A percentile compares a stretch with the other conserved stretches of the same genome.
Evolutionary conservation across 202 grass and related monocot species (phyloP).

Genomic region (Elaeis oleifera): DNA sequence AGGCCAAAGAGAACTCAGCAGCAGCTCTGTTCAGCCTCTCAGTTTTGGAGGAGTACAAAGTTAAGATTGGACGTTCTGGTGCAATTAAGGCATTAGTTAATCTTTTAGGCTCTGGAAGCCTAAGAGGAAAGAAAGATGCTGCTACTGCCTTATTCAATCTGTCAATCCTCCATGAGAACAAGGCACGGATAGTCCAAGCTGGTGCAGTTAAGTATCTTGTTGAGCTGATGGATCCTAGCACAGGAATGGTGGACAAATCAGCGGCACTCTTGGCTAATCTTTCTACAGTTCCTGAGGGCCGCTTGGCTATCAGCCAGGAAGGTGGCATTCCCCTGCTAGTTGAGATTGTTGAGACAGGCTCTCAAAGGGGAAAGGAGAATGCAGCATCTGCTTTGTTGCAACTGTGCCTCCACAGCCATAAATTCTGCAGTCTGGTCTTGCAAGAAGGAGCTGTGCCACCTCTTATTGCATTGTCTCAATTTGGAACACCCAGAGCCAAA

Average conservation of each 20-base stretch:
- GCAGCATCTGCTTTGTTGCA: slow-evolving; percentile 41
- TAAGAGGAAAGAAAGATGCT: slow-evolving; percentile 26
- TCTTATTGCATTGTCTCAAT: slow-evolving; percentile 49
- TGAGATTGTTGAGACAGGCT: slow-evolving; percentile 39
- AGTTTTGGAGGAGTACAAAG: slow-evolving; percentile 21
- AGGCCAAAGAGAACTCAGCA: slow-evolving; percentile 27
- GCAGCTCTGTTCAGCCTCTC: slow-evolving; percentile 27
- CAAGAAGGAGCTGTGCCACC: slow-evolving; percentile 48
- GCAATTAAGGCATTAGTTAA: slow-evolving; percentile 24
- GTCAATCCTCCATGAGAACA: slow-evolving; percentile 26
- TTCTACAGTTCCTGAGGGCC: slow-evolving; percentile 23
- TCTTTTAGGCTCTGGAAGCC: slow-evolving; percentile 21
- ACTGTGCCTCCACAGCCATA: slow-evolving; percentile 30
- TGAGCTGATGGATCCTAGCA: slow-evolving; percentile 21
- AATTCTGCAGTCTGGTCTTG: slow-evolving; percentile 41
- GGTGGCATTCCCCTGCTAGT: slow-evolving; percentile 39
- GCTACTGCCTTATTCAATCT: slow-evolving; percentile 28
- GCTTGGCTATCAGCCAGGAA: slow-evolving; percentile 24
- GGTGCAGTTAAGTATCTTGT: slow-evolving; percentile 22
- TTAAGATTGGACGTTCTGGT: slow-evolving; percentile 26
- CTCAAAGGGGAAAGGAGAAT: slow-evolving; percentile 47
- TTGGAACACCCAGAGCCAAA: slow-evolving; percentile 46
- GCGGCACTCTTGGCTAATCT: slow-evolving; percentile 25
- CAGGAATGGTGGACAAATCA: slow-evolving; percentile 24
- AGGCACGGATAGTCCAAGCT: slow-evolving; percentile 22